A percentile compares a stretch with the other conserved stretches of the same genome.
These are phyloP conservation scores for Linderina pennispora DNA, from an alignment of 192 early-diverging fungal species.

Conservation along the genomic window DNA sequence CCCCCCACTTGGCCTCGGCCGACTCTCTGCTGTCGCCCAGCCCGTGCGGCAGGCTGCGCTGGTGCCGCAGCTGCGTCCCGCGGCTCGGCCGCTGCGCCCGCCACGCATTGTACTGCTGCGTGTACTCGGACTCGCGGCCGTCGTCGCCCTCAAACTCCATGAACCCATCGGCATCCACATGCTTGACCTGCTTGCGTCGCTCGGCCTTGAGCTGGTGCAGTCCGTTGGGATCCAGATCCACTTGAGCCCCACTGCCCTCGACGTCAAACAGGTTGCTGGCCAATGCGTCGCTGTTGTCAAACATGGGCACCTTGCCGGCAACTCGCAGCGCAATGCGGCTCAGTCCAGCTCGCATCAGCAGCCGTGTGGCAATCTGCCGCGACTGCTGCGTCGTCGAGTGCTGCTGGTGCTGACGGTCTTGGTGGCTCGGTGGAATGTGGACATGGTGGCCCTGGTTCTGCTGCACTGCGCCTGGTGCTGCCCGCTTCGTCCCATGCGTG, in stretches of 20 bases:
- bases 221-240: constrained; percentile 30
- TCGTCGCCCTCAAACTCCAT: constrained; percentile 36
- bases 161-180: constrained; percentile 33
- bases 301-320: constrained; percentile 5
- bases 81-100: constrained; percentile 1
- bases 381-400: constrained; percentile 24
- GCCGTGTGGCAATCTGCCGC: constrained; percentile 31
- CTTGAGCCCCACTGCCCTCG: constrained; percentile 9
- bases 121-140: constrained; percentile 14
- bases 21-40: no score
- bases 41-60: background rate
- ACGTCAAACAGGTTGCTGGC: constrained; percentile 16
- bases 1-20: constrained; percentile 26
- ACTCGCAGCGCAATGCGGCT: constrained; percentile 45
- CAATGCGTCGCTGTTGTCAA: constrained; percentile 12
- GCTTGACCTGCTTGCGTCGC: constrained; percentile 41
- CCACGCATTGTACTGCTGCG: constrained; percentile 30
- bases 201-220: constrained; percentile 26
- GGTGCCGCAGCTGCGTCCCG: background rate
- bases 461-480: background rate
- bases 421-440: background rate
- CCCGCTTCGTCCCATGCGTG: background rate
- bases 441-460: constrained; percentile 4
- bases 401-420: constrained; percentile 2
- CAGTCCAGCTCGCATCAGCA: constrained; percentile 41